phyloP scores from a whole-genome alignment of 176 grass and related monocot genomes.

The Triticum aestivum region DNA sequence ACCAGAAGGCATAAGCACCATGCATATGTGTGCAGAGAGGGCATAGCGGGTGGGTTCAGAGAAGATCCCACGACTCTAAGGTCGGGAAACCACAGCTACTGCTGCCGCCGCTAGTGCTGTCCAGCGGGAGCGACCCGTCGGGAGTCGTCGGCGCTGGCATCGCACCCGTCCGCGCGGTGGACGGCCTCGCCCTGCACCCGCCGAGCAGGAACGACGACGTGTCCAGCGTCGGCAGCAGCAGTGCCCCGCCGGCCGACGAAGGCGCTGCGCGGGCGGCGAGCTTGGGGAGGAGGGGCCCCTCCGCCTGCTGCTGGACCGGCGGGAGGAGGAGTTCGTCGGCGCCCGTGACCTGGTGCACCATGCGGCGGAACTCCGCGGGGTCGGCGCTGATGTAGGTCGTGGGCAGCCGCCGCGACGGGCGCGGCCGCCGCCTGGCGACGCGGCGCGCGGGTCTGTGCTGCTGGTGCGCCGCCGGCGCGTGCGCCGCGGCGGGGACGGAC shows the following conservation, averaged over 20 bases:
- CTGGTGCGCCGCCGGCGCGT: neutral
- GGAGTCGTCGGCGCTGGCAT: neutral
- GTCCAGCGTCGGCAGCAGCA: slow-evolving; percentile 41
- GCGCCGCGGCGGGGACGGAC: neutral
- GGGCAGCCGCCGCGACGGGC: slow-evolving; percentile 35
- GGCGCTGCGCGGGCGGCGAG: neutral
- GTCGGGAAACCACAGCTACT: slow-evolving; percentile 28
- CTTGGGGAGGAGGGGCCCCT: neutral
- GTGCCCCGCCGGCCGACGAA: neutral
- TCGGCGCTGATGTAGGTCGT: slow-evolving; percentile 48
- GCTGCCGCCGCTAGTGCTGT: neutral
- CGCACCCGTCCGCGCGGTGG: neutral
- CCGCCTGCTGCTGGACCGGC: neutral
- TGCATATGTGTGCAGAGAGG: neutral
- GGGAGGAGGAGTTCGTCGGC: neutral
- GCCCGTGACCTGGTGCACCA: slow-evolving; percentile 52
- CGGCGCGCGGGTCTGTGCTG: neutral
- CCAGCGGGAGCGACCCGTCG: neutral
- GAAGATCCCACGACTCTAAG: slow-evolving; percentile 41
- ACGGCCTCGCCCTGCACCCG: neutral
- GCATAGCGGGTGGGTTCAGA: neutral
- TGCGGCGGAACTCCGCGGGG: slow-evolving; percentile 43
- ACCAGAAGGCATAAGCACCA: neutral
- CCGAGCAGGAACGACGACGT: slow-evolving; percentile 37
- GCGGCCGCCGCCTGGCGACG: slow-evolving; percentile 31